These are phyloP conservation scores for Leucaena leucocephala DNA, from an alignment of 306 rosid genomes.

Conservation along the genomic window DNA sequence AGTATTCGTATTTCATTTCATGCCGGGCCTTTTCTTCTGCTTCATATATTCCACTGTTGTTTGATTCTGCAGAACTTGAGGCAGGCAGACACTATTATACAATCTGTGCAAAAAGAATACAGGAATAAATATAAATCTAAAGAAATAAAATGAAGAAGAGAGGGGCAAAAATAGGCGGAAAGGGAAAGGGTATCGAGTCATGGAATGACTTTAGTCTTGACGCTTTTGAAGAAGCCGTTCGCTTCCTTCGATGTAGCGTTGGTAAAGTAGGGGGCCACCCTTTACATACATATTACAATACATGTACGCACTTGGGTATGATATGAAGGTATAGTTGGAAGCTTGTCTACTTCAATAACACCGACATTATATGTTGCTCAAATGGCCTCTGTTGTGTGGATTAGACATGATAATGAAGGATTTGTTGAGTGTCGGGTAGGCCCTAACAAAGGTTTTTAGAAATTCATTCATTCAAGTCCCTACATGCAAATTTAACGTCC, in stretches of 20 bases:
- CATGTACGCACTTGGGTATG: not conserved
- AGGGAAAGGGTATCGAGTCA: slow-evolving; percentile 47
- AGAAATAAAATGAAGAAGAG: not conserved
- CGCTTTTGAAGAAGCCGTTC: slow-evolving; percentile 48
- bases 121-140: not conserved
- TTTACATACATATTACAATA: not conserved
- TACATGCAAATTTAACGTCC: not conserved
- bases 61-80: slow-evolving; percentile 39
- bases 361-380: not conserved
- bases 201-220: slow-evolving; percentile 39
- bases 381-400: no score
- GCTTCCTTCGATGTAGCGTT: slow-evolving; percentile 41
- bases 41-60: slow-evolving; percentile 18
- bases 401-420: no score
- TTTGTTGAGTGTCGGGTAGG: not conserved
- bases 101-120: not conserved
- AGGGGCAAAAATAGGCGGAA: slow-evolving; percentile 45
- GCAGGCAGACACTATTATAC: slow-evolving; percentile 10
- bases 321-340: not conserved
- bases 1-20: not conserved
- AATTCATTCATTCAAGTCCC: not conserved
- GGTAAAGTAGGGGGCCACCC: slow-evolving; percentile 29
- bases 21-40: slow-evolving; percentile 38
- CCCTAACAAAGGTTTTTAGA: not conserved
- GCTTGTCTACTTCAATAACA: not conserved